Conservation (phyloP, 2,329 filamentous ascomycete species). For the Fusarium pilosicola region DNA sequence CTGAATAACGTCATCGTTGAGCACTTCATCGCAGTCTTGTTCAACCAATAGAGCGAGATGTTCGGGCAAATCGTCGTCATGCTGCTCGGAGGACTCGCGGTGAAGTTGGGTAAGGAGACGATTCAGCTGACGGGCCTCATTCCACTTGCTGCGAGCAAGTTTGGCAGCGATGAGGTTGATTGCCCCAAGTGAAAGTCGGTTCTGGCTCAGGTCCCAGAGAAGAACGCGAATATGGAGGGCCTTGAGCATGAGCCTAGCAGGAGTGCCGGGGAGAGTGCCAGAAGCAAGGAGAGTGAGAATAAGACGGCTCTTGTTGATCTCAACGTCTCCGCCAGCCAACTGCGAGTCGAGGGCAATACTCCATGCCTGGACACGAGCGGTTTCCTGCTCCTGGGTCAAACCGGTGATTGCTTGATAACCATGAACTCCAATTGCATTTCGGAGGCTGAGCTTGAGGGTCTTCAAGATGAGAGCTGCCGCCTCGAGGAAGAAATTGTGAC, state of each 20-base stretch:
- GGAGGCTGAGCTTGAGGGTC: conserved; percentile 81
- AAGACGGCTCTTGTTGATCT: conserved; percentile 88
- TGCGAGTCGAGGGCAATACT: conserved; percentile 93
- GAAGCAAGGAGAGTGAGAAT: conserved; percentile 89
- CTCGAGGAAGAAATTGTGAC: conserved; percentile 87
- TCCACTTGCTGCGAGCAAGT: conserved; percentile 82
- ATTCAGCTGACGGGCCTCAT: conserved; percentile 76
- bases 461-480: conserved; percentile 83
- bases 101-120: conserved; percentile 56
- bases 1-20: conserved; percentile 81
- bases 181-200: conserved; percentile 70
- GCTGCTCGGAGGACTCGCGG: conserved; percentile 54
- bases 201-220: conserved; percentile 79
- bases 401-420: conserved; percentile 83
- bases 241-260: conserved; percentile 87
- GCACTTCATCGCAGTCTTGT: conserved; percentile 82
- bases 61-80: conserved; percentile 72
- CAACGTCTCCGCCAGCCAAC: conserved; percentile 86
- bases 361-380: conserved; percentile 90
- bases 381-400: conserved; percentile 84
- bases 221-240: conserved; percentile 91
- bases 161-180: conserved; percentile 77
- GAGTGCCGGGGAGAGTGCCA: conserved; percentile 84
- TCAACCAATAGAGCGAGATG: conserved; percentile 81
- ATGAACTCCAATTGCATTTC: conserved; percentile 79